Conservation (phyloP, 441 rosid species). For the Macaranga tanarius region DNA sequence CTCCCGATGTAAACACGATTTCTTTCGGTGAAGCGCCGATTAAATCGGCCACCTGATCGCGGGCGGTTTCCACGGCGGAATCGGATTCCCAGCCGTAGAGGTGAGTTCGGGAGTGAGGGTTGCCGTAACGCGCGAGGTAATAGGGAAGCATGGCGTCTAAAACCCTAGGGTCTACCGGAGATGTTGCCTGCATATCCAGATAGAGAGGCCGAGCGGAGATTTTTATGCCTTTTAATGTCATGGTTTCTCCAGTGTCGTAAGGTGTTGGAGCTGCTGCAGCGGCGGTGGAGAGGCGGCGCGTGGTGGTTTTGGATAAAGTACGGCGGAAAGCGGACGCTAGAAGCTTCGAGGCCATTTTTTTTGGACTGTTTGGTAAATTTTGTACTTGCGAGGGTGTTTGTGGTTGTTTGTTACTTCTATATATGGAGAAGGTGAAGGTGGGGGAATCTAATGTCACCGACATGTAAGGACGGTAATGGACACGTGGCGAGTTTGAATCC, state of each 20-base stretch:
- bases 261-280: slow-evolving; percentile 25
- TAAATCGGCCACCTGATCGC: slow-evolving; percentile 64
- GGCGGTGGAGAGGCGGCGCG: slow-evolving; percentile 35
- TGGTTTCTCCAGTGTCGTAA: slow-evolving; percentile 36
- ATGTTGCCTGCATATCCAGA: slow-evolving; percentile 85
- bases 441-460: slow-evolving; percentile 9
- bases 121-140: slow-evolving; percentile 64
- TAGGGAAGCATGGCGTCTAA: slow-evolving; percentile 84
- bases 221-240: slow-evolving; percentile 75
- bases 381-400: neutral
- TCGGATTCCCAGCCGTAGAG: slow-evolving; percentile 98
- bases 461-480: neutral
- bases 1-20: slow-evolving; percentile 85
- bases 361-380: neutral
- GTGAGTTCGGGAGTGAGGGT: slow-evolving; percentile 96
- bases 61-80: slow-evolving; percentile 77
- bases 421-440: neutral
- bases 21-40: slow-evolving; percentile 83
- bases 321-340: slow-evolving; percentile 43
- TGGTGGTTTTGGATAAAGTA: slow-evolving; percentile 21
- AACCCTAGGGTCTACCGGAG: slow-evolving; percentile 91
- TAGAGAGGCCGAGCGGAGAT: slow-evolving; percentile 83
- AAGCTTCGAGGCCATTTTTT: slow-evolving; percentile 51
- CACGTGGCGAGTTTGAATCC: slow-evolving; percentile 14
- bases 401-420: neutral